These are phyloP conservation scores for Phytophthora megakarya DNA, from an alignment of 352 stramenopile species.

Conservation along the genomic window DNA sequence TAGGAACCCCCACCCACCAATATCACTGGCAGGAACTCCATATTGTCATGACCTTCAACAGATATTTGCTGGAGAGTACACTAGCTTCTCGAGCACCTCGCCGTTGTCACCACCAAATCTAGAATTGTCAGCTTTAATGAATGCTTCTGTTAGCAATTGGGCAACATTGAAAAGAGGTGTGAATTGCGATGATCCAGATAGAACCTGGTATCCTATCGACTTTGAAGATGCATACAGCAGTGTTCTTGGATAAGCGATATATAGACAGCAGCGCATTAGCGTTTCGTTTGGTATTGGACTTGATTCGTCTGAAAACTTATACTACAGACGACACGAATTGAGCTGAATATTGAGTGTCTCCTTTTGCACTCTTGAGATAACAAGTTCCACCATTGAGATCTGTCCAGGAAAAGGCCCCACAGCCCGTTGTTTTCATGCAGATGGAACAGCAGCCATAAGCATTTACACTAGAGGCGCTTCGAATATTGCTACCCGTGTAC, in stretches of 20 bases:
- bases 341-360: conserved; percentile 19
- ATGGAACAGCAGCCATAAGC: conserved; percentile 36
- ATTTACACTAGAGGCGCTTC: conserved; percentile 17
- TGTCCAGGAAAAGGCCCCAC: conserved; percentile 53
- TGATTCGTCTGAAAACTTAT: not conserved
- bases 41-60: conserved; percentile 16
- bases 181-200: conserved; percentile 12
- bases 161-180: conserved; percentile 7
- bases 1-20: too few species aligned
- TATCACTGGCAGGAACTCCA: conserved; percentile 13
- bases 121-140: conserved; percentile 1
- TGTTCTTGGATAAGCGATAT: not conserved
- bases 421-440: conserved; percentile 36
- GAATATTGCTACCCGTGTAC: conserved; percentile 30
- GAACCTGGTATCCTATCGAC: conserved; percentile 27
- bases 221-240: conserved; percentile 31
- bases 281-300: not conserved
- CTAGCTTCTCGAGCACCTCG: conserved; percentile 7
- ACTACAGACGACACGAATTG: conserved; percentile 28
- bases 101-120: not conserved
- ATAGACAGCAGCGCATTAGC: not conserved
- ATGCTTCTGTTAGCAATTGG: conserved; percentile 17
- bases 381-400: conserved; percentile 52
- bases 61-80: conserved; percentile 9
- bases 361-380: conserved; percentile 63